Conservation (phyloP, 2,329 filamentous ascomycete species). For the Cercospora janseana region DNA sequence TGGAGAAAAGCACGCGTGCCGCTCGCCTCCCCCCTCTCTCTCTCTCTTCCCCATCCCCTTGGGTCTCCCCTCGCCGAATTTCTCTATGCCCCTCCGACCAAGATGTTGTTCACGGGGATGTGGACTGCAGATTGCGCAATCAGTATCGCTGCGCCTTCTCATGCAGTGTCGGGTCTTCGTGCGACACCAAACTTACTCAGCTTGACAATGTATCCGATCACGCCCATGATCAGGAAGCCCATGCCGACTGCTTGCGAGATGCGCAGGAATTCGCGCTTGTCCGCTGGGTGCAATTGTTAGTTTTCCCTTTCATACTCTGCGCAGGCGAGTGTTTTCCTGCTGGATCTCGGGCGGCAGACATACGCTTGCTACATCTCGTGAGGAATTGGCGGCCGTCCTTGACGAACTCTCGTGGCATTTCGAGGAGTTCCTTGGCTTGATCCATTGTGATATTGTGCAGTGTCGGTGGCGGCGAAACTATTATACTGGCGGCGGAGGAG, state of each 20-base stretch:
- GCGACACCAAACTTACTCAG: slow-evolving; percentile 51
- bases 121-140: slow-evolving; percentile 50
- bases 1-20: no score
- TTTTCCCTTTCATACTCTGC: background rate
- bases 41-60: background rate
- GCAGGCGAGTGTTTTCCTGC: background rate
- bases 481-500: background rate
- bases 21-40: background rate
- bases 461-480: background rate
- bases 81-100: slow-evolving; percentile 63
- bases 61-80: background rate
- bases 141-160: background rate
- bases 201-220: slow-evolving; percentile 69
- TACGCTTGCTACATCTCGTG: slow-evolving; percentile 51
- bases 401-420: slow-evolving; percentile 65
- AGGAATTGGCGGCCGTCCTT: slow-evolving; percentile 52
- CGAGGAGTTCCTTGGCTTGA: slow-evolving; percentile 67
- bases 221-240: slow-evolving; percentile 69
- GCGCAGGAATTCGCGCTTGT: slow-evolving; percentile 59
- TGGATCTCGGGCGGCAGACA: slow-evolving; percentile 24
- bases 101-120: slow-evolving; percentile 68
- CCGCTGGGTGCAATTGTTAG: slow-evolving; percentile 43
- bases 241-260: slow-evolving; percentile 65
- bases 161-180: background rate
- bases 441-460: slow-evolving; percentile 43